These are phyloP conservation scores for Fistulinella prunicolor DNA, from an alignment of 768 basidiomycete genomes.

Conservation along the genomic window DNA sequence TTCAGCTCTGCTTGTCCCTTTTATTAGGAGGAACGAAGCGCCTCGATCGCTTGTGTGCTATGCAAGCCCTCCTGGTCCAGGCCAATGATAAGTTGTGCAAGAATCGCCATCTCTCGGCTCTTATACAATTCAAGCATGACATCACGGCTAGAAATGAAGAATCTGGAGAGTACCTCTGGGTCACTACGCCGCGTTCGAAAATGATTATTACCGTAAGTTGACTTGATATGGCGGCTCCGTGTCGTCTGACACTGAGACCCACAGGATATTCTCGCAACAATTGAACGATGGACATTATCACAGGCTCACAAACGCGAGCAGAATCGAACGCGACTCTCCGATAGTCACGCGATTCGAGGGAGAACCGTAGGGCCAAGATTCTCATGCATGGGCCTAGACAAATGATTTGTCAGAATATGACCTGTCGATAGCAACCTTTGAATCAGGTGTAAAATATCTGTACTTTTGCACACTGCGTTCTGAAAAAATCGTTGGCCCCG, in stretches of 20 bases:
- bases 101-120: slow-evolving; percentile 12
- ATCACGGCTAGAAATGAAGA: slow-evolving; percentile 11
- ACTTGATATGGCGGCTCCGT: background rate
- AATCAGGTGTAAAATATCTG: too few species aligned
- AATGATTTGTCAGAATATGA: too few species aligned
- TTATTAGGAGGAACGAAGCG: slow-evolving; percentile 19
- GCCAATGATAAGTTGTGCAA: slow-evolving; percentile 34
- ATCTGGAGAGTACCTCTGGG: slow-evolving; percentile 24
- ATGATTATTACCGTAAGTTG: slow-evolving; percentile 20
- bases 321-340: background rate
- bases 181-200: slow-evolving; percentile 10
- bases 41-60: slow-evolving; percentile 32
- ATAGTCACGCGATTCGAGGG: slow-evolving; percentile 7
- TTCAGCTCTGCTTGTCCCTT: slow-evolving; percentile 29
- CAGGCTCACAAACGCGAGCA: slow-evolving; percentile 22
- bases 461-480: too few species aligned
- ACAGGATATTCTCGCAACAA: slow-evolving; percentile 27
- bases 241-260: slow-evolving; percentile 1
- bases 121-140: slow-evolving; percentile 18
- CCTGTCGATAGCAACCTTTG: too few species aligned
- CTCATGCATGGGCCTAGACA: too few species aligned
- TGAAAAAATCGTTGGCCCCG: too few species aligned
- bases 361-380: slow-evolving; percentile 26
- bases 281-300: slow-evolving; percentile 26
- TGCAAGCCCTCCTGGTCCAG: slow-evolving; percentile 34